phyloP scores from a whole-genome alignment of 1,284 basidiomycete species.

The Rhodotorula sp. region DNA sequence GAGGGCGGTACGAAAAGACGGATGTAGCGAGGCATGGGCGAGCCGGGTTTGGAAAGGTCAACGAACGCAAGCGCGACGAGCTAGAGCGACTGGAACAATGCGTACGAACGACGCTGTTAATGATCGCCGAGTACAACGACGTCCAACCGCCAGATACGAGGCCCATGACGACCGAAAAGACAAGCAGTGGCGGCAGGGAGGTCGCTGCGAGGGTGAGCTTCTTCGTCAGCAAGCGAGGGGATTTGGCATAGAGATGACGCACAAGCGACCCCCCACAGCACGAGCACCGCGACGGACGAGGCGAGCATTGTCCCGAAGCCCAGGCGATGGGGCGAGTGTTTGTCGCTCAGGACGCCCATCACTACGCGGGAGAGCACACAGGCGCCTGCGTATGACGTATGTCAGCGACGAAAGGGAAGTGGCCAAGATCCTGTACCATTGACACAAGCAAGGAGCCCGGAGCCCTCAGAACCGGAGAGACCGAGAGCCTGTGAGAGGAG shows the following conservation, averaged over 20 bases:
- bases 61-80: too few relatives aligned
- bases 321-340: conserved; percentile 52
- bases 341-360: conserved; percentile 54
- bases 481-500: conserved; percentile 13
- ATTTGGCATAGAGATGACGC: not conserved
- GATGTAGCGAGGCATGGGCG: not conserved
- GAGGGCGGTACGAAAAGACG: too few relatives aligned
- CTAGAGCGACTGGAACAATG: too few relatives aligned
- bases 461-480: conserved; percentile 7
- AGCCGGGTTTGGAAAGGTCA: too few relatives aligned
- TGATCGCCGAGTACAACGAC: conserved; percentile 52
- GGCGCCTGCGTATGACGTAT: conserved; percentile 45
- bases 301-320: conserved; percentile 48
- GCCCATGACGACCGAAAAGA: conserved; percentile 53
- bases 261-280: conserved; percentile 54
- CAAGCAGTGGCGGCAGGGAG: conserved; percentile 50
- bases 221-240: not conserved
- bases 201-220: conserved; percentile 39
- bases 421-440: conserved; percentile 7
- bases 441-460: conserved; percentile 26
- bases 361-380: conserved; percentile 50
- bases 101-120: conserved; percentile 44
- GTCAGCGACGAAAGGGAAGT: too few relatives aligned
- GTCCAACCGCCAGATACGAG: conserved; percentile 53
- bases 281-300: conserved; percentile 51